phyloP scores from a whole-genome alignment of 2,329 filamentous ascomycete genomes.

The Claviceps lovelessii region DNA sequence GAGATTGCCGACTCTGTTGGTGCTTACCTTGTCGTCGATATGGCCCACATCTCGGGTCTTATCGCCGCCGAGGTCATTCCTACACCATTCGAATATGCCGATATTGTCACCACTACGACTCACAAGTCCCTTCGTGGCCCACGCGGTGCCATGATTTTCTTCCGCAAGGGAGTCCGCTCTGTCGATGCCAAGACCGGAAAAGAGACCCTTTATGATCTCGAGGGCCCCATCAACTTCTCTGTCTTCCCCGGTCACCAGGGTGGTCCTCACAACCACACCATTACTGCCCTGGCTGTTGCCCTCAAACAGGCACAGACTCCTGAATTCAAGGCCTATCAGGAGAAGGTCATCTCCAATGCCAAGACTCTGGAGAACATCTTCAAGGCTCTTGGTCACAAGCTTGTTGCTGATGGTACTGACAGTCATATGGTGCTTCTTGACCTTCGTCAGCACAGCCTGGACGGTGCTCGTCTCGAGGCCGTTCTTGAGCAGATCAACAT shows the following conservation, averaged over 20 bases:
- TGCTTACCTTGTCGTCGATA: conserved; percentile 91
- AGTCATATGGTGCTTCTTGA: conserved; percentile 96
- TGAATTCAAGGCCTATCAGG: conserved; percentile 89
- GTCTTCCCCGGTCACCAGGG: conserved; percentile 99
- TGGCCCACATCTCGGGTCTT: conserved; percentile 96
- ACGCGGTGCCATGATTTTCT: conserved; percentile 99
- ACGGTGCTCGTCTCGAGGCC: conserved; percentile 89
- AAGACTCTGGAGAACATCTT: conserved; percentile 77
- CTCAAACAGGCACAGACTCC: conserved; percentile 82
- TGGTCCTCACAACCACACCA: conserved; percentile 98
- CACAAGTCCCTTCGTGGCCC: conserved; percentile 98
- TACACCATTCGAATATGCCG: conserved; percentile 80
- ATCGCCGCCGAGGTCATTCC: conserved; percentile 88
- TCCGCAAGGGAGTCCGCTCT: conserved; percentile 88
- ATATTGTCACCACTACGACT: conserved; percentile 95
- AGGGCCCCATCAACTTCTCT: conserved; percentile 94
- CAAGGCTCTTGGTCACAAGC: conserved; percentile 79
- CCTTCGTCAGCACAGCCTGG: conserved; percentile 71
- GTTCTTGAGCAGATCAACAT: conserved; percentile 97
- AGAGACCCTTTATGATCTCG: conserved; percentile 80
- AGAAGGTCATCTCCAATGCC: conserved; percentile 83
- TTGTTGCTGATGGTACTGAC: conserved; percentile 91
- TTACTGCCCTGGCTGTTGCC: conserved; percentile 88
- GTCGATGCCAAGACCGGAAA: conserved; percentile 84
- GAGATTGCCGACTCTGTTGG: conserved; percentile 88